Base-by-base conservation (phyloP, 1,284 basidiomycete genomes). In the Leccinum pallidistipes region DNA sequence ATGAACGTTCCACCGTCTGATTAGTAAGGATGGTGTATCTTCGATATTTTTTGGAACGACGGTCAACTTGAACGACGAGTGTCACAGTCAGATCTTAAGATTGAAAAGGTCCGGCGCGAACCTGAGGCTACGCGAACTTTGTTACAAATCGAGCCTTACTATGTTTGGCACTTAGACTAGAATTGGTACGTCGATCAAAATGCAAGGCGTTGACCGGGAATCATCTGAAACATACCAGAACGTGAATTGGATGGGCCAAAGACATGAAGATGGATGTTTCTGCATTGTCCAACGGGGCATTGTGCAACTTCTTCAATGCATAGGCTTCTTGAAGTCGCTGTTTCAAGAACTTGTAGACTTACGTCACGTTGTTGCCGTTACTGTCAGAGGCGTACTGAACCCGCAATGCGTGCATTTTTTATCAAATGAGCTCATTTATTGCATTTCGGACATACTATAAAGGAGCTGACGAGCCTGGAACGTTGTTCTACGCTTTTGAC, bases 361-460 rank as follows among this genome's bases (percentile, higher is more conserved):
- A 45, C 43, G 43, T 45, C 43, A 45, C 18, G 43, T 45, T 45
- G 18, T 8, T 38, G 16, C 38, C 38, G 38, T 5, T 3, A 21
- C 9, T 16, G 18, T 43, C 40, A 43, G 40, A 45, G 43, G 11
- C 43, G 43, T 21, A 45, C 40, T 43, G 10, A 21, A 18, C 43
- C 43, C 43, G 49, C 49, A 51, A 11, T 31, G 11, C 45, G 14
- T 27, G 47, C 47, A 49, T 49, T n/a, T 27, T 18, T 51, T 51
- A 18, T 16, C 24, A 50, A 27, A 51, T 45, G 43, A 21, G 43
- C 18, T 45, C 43, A 45, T 45, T 45, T 21, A 11, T 45, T 21
- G 43, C 43, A 45, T 45, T 45, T 45, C n/a, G 43, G 43, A 45
- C 10, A 10, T 21, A 45, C 18, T 51, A 63, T 62, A 62, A 61